Evolutionary conservation across 768 basidiomycete species (phyloP).

Genomic region (Kwoniella sp.): DNA sequence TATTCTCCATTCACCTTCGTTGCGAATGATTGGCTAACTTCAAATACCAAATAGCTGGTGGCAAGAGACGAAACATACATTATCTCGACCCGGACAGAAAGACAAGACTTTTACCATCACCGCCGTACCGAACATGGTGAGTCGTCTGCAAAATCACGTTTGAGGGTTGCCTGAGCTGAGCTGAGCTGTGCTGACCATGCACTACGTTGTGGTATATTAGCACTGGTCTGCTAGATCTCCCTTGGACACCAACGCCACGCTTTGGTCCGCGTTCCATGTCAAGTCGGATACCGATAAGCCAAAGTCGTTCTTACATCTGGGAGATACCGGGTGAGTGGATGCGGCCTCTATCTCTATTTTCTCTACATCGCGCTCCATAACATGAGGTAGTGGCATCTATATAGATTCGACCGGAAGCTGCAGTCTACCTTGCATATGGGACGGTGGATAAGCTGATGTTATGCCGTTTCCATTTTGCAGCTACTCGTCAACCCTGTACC

Average conservation of each 20-base stretch:
- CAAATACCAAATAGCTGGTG: slow-evolving; percentile 57
- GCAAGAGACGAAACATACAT: slow-evolving; percentile 39
- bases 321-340: slow-evolving; percentile 50
- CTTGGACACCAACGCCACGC: slow-evolving; percentile 51
- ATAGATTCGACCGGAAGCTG: no score
- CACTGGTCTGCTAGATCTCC: slow-evolving; percentile 54
- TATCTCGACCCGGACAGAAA: slow-evolving; percentile 27
- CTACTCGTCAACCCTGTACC: slow-evolving; percentile 49
- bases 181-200: neutral
- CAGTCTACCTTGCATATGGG: no score
- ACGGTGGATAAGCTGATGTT: no score
- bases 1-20: no score
- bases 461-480: slow-evolving; percentile 9
- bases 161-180: no score
- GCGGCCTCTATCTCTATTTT: no score
- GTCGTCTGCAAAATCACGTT: no score
- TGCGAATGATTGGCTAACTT: no score
- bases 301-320: slow-evolving; percentile 49
- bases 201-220: slow-evolving; percentile 8
- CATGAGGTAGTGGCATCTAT: no score
- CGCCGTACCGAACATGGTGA: slow-evolving; percentile 48
- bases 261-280: slow-evolving; percentile 54
- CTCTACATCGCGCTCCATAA: no score
- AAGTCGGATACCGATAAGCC: slow-evolving; percentile 31
- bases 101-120: slow-evolving; percentile 44